phyloP scores from a whole-genome alignment of 2,329 filamentous ascomycete species.

The Teratosphaeria nubilosa region DNA sequence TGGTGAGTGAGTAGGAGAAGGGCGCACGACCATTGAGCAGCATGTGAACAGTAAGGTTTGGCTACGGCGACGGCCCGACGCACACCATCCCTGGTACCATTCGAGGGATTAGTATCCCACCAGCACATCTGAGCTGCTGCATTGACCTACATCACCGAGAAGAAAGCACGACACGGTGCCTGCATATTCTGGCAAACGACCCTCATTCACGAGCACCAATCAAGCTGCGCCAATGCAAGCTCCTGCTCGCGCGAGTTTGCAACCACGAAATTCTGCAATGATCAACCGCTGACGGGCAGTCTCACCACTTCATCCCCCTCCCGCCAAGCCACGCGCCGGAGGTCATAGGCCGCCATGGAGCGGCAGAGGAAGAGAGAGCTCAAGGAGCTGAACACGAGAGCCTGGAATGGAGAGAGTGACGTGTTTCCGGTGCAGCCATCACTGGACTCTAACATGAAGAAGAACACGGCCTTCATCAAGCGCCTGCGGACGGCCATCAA shows the following conservation, averaged over 20 bases:
- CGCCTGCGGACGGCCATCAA: constrained; percentile 84
- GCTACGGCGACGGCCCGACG: background rate
- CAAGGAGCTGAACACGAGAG: constrained; percentile 74
- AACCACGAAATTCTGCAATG: constrained; percentile 21
- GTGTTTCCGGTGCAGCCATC: constrained; percentile 66
- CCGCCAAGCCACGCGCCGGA: constrained; percentile 15
- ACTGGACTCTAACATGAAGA: constrained; percentile 91
- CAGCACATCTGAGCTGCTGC: background rate
- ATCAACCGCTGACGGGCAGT: constrained; percentile 22
- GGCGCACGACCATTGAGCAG: background rate
- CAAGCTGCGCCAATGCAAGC: constrained; percentile 26
- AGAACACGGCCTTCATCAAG: constrained; percentile 97
- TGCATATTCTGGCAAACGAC: background rate
- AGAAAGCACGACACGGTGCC: background rate
- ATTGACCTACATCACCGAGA: background rate
- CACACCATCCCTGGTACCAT: background rate
- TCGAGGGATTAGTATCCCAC: background rate
- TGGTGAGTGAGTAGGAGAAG: background rate
- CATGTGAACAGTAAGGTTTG: background rate
- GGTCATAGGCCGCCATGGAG: constrained; percentile 34
- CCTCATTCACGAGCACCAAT: background rate
- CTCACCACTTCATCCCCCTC: constrained; percentile 10
- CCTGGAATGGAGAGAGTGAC: constrained; percentile 82
- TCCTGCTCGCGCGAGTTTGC: constrained; percentile 21
- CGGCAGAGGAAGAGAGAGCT: constrained; percentile 55